Evolutionary conservation across 139 green algal genomes (phyloP).

Genomic region (Marvania coccoides): DNA sequence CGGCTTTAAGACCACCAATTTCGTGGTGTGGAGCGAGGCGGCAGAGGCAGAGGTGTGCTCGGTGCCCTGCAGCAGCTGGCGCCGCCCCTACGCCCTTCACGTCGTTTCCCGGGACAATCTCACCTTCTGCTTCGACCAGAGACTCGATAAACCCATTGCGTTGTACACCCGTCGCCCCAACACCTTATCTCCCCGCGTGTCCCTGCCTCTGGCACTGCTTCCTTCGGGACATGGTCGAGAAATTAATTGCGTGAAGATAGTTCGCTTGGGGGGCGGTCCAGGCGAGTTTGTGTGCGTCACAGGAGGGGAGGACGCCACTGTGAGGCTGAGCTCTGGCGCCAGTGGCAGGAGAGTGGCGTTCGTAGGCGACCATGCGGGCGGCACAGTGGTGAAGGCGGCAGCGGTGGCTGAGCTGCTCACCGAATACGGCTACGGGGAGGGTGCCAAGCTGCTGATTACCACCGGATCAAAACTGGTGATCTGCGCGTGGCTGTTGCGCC

Average conservation of each 20-base stretch:
- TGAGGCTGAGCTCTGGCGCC: not conserved
- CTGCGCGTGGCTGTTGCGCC: slow-evolving; percentile 10
- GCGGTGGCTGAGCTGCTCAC: not conserved
- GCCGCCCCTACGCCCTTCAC: slow-evolving; percentile 7
- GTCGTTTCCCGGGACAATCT: slow-evolving; percentile 1
- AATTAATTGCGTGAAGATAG: not conserved
- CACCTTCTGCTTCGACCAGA: slow-evolving; percentile 2
- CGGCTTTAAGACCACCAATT: slow-evolving; percentile 10
- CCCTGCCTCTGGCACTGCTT: not conserved
- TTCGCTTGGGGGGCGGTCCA: not conserved
- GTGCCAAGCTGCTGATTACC: slow-evolving; percentile 15
- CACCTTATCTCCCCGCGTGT: no score
- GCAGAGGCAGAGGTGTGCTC: not conserved
- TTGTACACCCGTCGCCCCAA: not conserved
- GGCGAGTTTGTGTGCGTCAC: slow-evolving; percentile 2
- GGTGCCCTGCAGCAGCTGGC: slow-evolving; percentile 15
- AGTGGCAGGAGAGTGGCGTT: not conserved
- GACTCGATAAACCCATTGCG: not conserved
- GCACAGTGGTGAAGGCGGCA: not conserved
- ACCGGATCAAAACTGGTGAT: slow-evolving; percentile 21
- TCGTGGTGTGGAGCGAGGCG: not conserved
- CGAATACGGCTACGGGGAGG: no score
- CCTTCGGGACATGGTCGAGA: slow-evolving; percentile 14
- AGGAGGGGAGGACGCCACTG: slow-evolving; percentile 1
- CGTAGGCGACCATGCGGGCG: not conserved